Conservation (phyloP, 257 asterid genomes). For the Lavandula angustifolia region DNA sequence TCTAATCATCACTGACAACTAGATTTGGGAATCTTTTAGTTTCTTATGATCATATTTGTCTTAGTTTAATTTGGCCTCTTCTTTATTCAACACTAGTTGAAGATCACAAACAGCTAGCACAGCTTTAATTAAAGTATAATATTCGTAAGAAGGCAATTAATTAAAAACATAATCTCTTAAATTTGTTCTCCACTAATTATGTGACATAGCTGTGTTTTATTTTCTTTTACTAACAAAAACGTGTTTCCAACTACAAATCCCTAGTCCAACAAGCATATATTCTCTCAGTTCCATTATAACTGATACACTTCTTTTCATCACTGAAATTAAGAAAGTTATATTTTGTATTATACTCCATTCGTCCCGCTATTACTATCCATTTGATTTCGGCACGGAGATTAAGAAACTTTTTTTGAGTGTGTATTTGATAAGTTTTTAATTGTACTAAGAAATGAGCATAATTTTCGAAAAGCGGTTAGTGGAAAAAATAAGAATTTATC, state of each 20-base stretch:
- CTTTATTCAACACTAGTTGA: constrained; percentile 23
- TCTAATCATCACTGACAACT: constrained; percentile 31
- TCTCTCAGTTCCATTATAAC: too few species aligned
- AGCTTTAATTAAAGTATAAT: constrained; percentile 7
- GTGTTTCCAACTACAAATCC: constrained; percentile 31
- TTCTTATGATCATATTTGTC: constrained; percentile 24
- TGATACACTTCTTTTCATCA: too few species aligned
- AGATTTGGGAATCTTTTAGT: constrained; percentile 30
- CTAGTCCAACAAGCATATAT: constrained; percentile 15
- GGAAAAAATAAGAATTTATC: too few species aligned
- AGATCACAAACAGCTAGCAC: constrained; percentile 27
- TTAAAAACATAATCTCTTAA: background rate
- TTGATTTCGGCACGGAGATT: too few species aligned
- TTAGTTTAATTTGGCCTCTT: constrained; percentile 22
- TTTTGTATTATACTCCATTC: too few species aligned
- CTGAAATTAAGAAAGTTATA: too few species aligned
- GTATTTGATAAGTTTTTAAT: too few species aligned
- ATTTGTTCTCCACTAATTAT: background rate
- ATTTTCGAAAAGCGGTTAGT: too few species aligned
- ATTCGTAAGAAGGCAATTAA: constrained; percentile 5
- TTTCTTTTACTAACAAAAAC: constrained; percentile 9
- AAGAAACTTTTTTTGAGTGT: too few species aligned
- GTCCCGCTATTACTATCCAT: too few species aligned
- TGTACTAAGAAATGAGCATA: too few species aligned
- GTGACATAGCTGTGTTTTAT: constrained; percentile 24